Conservation (phyloP, 306 rosid species). For the Notholithocarpus densiflorus region DNA sequence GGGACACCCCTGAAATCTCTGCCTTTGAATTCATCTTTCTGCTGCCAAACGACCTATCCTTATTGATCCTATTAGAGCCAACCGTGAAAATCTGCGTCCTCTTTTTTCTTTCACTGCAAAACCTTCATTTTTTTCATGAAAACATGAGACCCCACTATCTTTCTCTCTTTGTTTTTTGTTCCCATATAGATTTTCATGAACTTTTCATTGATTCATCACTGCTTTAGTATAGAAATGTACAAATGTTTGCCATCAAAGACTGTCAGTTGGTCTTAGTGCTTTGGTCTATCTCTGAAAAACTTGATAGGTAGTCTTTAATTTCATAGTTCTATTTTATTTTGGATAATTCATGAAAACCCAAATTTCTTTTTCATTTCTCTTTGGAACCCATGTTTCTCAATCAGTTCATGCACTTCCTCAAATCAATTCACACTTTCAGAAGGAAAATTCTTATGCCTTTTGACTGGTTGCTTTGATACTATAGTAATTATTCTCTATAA, state of each 20-base stretch:
- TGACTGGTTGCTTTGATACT: slow-evolving; percentile 39
- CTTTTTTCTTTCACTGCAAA: slow-evolving; percentile 33
- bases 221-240: slow-evolving; percentile 17
- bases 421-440: slow-evolving; percentile 74
- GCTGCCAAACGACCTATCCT: slow-evolving; percentile 71
- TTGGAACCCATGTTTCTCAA: slow-evolving; percentile 65
- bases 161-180: slow-evolving; percentile 9
- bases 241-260: slow-evolving; percentile 20
- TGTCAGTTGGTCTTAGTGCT: slow-evolving; percentile 16
- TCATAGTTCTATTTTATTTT: slow-evolving; percentile 20
- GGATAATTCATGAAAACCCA: slow-evolving; percentile 38
- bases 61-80: slow-evolving; percentile 42
- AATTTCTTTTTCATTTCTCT: slow-evolving; percentile 20
- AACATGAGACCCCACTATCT: slow-evolving; percentile 37
- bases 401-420: slow-evolving; percentile 81
- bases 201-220: slow-evolving; percentile 7
- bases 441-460: slow-evolving; percentile 57
- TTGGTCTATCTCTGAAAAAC: slow-evolving; percentile 8
- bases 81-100: slow-evolving; percentile 49
- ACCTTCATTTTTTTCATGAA: slow-evolving; percentile 19
- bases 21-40: slow-evolving; percentile 71
- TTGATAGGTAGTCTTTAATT: slow-evolving; percentile 29
- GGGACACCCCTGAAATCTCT: slow-evolving; percentile 68
- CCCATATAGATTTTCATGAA: slow-evolving; percentile 16
- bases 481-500: neutral